Base-by-base conservation (phyloP, 2,329 filamentous ascomycete species). In the Fusarium incarnatum region DNA sequence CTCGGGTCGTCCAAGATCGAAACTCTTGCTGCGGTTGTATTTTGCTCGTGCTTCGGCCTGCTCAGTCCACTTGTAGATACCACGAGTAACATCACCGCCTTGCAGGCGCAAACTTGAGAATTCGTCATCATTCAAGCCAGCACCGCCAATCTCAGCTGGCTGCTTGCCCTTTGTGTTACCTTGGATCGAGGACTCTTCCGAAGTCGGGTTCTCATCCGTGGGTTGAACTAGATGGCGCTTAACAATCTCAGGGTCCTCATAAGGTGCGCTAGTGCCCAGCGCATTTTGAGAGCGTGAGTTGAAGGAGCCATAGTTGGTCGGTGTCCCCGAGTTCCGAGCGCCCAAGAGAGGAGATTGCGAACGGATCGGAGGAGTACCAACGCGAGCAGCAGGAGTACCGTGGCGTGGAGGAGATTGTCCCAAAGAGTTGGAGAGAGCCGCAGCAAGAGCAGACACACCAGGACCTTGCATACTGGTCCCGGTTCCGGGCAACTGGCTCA, bases 21-120 rank as follows among this genome's bases (percentile, higher is more conserved):
- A 98, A 80, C 94, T 98, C 82, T 94, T 91, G 81, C 94, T 97
- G 74, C 95, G 89, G 74, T 91, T 88, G 76, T 89, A 84, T 73
- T 88, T 88, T 65, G 85, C 86, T 71, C 90, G 88, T 48, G 89
- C 85, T 77, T 97, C 91, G 54, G 92, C 92, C 78, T 97, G 93
- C 79, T 98, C 94, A 8, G 94, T 94, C 93, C 97, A 99, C 74
- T 93, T 91, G 84, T 99, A 99, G 74, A 99, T 97, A 57, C 95
- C 93, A 65, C 96, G 87, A 25, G 95, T 98, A 60, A 98, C 92
- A 78, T 99, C 96, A 69, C 96, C 96, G 64, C 96, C 96, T 78
- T 98, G 97, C 48, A 99, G 84, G 77, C 91, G 91, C 78, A 99
- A 81, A 81, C 96, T 98, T 30, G 94, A 98, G 79, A 99, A 99